These are phyloP conservation scores for Alternaria brassicae DNA, from an alignment of 2,329 filamentous ascomycete species.

Conservation along the genomic window DNA sequence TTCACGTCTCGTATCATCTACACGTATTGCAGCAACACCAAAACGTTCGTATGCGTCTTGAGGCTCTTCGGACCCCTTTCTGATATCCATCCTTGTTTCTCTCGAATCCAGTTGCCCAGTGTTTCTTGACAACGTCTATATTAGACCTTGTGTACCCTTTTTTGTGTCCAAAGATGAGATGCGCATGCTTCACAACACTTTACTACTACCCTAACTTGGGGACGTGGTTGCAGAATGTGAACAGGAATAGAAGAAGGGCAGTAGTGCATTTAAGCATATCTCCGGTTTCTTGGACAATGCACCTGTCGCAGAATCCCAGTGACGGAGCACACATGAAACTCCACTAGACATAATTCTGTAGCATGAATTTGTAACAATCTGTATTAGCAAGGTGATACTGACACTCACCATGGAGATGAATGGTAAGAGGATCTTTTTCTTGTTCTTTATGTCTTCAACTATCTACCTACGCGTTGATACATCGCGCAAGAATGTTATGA, in stretches of 20 bases:
- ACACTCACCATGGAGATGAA: background rate
- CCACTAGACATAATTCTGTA: background rate
- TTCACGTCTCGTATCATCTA: too few relatives aligned
- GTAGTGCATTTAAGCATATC: too few relatives aligned
- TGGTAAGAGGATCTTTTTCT: background rate
- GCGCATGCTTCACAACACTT: background rate
- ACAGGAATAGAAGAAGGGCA: too few relatives aligned
- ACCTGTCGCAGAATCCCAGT: background rate
- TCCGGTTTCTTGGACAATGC: background rate
- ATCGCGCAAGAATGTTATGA: background rate
- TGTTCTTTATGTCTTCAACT: background rate
- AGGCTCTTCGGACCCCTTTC: too few relatives aligned
- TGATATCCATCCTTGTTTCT: too few relatives aligned
- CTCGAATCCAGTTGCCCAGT: too few relatives aligned
- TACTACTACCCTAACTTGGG: background rate
- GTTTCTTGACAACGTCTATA: too few relatives aligned
- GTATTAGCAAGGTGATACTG: background rate
- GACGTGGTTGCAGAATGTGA: background rate
- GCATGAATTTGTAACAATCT: background rate
- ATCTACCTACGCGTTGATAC: accelerated
- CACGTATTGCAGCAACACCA: too few relatives aligned
- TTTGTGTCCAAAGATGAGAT: background rate
- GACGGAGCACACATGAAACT: background rate
- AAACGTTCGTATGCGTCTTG: too few relatives aligned
- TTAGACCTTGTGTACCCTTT: too few relatives aligned